A percentile compares a stretch with the other conserved stretches of the same genome.
phyloP scores from a whole-genome alignment of 331 rosid species.

The Rhamnella rubrinervis region DNA sequence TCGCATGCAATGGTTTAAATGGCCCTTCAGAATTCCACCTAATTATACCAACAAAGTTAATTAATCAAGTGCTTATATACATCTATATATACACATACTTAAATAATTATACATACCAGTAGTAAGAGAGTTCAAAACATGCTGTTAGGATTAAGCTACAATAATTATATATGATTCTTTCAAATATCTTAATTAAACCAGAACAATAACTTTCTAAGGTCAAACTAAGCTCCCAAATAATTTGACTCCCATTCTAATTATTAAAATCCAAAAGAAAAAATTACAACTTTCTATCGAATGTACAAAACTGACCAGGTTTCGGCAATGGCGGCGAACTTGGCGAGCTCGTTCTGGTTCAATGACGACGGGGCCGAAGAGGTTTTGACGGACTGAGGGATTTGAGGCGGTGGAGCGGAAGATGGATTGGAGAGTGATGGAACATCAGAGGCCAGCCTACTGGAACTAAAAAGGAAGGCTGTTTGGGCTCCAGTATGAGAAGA shows the following conservation, averaged over 20 bases:
- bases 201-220: neutral
- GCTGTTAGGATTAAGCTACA: neutral
- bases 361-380: constrained; percentile 42
- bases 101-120: neutral
- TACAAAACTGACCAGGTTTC: constrained; percentile 56
- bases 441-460: constrained; percentile 45
- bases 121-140: neutral
- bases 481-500: neutral
- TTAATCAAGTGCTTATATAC: neutral
- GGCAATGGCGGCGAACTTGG: constrained; percentile 65
- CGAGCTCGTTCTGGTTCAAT: constrained; percentile 56
- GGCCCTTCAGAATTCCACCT: constrained; percentile 99
- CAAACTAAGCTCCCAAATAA: neutral
- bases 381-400: constrained; percentile 13
- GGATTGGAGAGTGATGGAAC: constrained; percentile 21
- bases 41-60: constrained; percentile 11
- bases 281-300: neutral
- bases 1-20: constrained; percentile 76
- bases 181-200: no score
- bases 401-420: constrained; percentile 27
- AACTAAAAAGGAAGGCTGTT: neutral
- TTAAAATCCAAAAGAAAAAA: neutral
- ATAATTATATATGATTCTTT: no score
- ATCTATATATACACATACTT: neutral
- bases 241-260: neutral